A percentile compares a stretch with the other conserved stretches of the same genome.
Conservation (phyloP, 2,329 filamentous ascomycete species). For the Hypoxylon sp. region DNA sequence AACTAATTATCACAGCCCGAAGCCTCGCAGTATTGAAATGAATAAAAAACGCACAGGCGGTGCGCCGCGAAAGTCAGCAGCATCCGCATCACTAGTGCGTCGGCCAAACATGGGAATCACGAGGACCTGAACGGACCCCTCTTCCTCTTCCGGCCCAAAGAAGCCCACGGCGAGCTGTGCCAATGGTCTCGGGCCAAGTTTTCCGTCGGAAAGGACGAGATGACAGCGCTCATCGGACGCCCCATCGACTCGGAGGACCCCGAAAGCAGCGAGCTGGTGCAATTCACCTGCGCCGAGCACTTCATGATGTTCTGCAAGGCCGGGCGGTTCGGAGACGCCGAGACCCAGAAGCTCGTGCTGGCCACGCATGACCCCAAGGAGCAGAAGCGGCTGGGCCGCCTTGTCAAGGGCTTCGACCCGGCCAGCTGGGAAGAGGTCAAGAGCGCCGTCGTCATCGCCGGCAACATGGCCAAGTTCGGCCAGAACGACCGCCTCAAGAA, state of each 20-base stretch:
- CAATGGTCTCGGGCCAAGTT: slow-evolving; percentile 17
- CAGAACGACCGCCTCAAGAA: slow-evolving; percentile 41
- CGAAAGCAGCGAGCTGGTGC: slow-evolving; percentile 33
- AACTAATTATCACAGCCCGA: too few species aligned
- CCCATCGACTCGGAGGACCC: slow-evolving; percentile 27
- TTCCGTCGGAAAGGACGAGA: slow-evolving; percentile 36
- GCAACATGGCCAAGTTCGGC: slow-evolving; percentile 47
- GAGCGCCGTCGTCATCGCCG: slow-evolving; percentile 44
- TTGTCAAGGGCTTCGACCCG: slow-evolving; percentile 40
- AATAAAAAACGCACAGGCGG: neutral
- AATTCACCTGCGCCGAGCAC: slow-evolving; percentile 50
- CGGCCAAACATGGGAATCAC: neutral
- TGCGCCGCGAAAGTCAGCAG: neutral
- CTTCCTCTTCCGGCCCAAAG: slow-evolving; percentile 11
- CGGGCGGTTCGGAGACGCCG: slow-evolving; percentile 45
- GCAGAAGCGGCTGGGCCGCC: slow-evolving; percentile 44
- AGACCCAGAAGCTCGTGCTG: slow-evolving; percentile 37
- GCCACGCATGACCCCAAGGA: slow-evolving; percentile 40
- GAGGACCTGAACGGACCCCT: slow-evolving; percentile 2
- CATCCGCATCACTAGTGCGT: neutral
- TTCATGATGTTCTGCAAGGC: slow-evolving; percentile 56
- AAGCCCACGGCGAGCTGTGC: slow-evolving; percentile 14
- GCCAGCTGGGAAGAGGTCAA: slow-evolving; percentile 46
- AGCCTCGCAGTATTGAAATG: too few species aligned
- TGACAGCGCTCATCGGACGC: slow-evolving; percentile 42